phyloP scores from a whole-genome alignment of 192 early-diverging fungal species.

The Coemansia sp. region DNA sequence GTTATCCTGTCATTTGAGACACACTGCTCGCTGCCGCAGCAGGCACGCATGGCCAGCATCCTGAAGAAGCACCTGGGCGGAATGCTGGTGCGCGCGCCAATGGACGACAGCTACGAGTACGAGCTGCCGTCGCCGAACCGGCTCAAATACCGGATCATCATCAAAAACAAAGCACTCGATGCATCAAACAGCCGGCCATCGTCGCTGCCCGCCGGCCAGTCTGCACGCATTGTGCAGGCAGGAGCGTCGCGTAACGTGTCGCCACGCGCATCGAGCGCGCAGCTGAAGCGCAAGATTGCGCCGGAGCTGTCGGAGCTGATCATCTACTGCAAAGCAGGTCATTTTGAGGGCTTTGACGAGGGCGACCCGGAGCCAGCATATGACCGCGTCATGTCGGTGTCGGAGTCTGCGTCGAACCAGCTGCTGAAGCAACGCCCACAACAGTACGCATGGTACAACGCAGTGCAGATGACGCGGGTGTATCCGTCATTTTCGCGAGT shows the following conservation, averaged over 20 bases:
- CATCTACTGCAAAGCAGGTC: constrained; percentile 62
- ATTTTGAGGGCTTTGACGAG: constrained; percentile 60
- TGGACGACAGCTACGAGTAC: constrained; percentile 29
- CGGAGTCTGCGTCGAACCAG: constrained; percentile 63
- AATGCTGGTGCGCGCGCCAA: constrained; percentile 55
- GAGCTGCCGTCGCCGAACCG: constrained; percentile 70
- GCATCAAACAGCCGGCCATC: constrained; percentile 8
- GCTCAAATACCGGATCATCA: constrained; percentile 67
- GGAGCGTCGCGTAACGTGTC: constrained; percentile 19
- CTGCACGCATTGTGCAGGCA: constrained; percentile 1
- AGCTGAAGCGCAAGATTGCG: constrained; percentile 55
- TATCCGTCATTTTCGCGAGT: constrained; percentile 81
- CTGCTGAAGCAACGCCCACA: constrained; percentile 54
- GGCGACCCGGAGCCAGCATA: constrained; percentile 48
- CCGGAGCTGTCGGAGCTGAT: constrained; percentile 60
- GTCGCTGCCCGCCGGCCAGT: constrained; percentile 16
- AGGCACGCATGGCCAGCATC: constrained; percentile 71
- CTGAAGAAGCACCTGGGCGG: constrained; percentile 69
- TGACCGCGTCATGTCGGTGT: constrained; percentile 72
- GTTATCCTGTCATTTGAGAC: constrained; percentile 83
- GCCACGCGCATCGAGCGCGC: constrained; percentile 25
- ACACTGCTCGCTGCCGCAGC: constrained; percentile 74
- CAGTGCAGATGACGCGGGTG: constrained; percentile 66
- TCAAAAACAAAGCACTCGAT: constrained; percentile 67
- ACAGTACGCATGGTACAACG: constrained; percentile 61